phyloP scores from a whole-genome alignment of 179 eudicot species.

The Vitellaria paradoxa region DNA sequence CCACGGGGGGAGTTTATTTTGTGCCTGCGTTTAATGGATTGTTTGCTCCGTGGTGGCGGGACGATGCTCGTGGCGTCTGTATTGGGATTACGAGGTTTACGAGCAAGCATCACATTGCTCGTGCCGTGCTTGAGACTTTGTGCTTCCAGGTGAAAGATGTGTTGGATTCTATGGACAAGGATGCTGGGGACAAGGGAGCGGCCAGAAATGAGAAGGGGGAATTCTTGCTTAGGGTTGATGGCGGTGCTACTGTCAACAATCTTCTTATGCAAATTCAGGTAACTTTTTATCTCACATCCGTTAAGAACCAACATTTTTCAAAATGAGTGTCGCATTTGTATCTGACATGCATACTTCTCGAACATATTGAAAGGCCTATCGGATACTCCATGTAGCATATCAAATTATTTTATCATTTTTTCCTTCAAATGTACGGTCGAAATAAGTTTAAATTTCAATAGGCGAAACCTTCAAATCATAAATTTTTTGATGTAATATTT shows the following conservation, averaged over 20 bases:
- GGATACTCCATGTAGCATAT: too few relatives aligned
- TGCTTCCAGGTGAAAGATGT: conserved; percentile 98
- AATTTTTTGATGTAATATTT: too few relatives aligned
- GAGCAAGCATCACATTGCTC: conserved; percentile 74
- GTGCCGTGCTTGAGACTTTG: conserved; percentile 97
- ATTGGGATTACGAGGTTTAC: conserved; percentile 94
- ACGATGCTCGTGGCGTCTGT: conserved; percentile 95
- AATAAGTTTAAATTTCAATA: too few relatives aligned
- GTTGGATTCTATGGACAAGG: conserved; percentile 94
- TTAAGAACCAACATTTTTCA: too few relatives aligned
- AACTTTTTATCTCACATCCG: background rate
- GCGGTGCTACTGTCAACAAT: conserved; percentile 92
- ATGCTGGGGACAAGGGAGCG: conserved; percentile 64
- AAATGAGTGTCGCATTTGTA: too few relatives aligned
- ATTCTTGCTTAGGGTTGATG: conserved; percentile 91
- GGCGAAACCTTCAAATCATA: too few relatives aligned
- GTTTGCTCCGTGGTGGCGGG: conserved; percentile 99
- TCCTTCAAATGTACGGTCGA: too few relatives aligned
- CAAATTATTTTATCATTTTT: too few relatives aligned
- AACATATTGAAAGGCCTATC: too few relatives aligned
- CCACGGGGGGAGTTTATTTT: conserved; percentile 90
- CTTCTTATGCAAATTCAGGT: conserved; percentile 97
- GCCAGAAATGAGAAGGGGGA: conserved; percentile 60
- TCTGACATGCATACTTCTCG: too few relatives aligned
- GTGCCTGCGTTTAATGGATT: conserved; percentile 97